A percentile compares a stretch with the other conserved stretches of the same genome.
Conservation (phyloP, 129 eudicot species). For the Chrysanthemum lavandulifolium region DNA sequence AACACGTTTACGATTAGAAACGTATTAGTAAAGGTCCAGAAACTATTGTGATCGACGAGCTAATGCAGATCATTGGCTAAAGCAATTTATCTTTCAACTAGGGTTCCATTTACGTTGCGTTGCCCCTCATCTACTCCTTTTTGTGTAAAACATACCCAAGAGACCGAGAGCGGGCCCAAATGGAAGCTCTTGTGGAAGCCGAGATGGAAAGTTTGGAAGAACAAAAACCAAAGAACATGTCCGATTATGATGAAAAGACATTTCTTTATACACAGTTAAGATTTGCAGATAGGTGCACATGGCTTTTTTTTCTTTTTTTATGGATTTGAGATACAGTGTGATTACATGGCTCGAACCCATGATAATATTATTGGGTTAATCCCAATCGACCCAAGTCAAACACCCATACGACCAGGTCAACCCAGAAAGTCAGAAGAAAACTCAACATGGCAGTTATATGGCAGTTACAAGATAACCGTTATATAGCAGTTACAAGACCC, state of each 20-base stretch:
- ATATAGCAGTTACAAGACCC: no score
- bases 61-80: slow-evolving; percentile 76
- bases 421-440: no score
- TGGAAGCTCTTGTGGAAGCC: slow-evolving; percentile 69
- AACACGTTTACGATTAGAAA: slow-evolving; percentile 58
- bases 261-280: no score
- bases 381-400: no score
- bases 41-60: slow-evolving; percentile 43
- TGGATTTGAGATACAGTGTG: no score
- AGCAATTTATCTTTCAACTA: slow-evolving; percentile 68
- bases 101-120: slow-evolving; percentile 66
- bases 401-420: no score
- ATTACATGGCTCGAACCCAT: slow-evolving; percentile 10
- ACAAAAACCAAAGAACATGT: slow-evolving; percentile 1
- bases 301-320: no score
- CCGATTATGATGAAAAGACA: background rate
- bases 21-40: slow-evolving; percentile 59
- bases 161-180: slow-evolving; percentile 70
- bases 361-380: no score
- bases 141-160: slow-evolving; percentile 67
- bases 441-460: no score
- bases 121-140: slow-evolving; percentile 71
- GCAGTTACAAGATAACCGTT: no score
- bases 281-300: no score
- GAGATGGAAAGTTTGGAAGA: slow-evolving; percentile 52